Base-by-base conservation (phyloP, 2,329 filamentous ascomycete species). In the Nemania sp. region DNA sequence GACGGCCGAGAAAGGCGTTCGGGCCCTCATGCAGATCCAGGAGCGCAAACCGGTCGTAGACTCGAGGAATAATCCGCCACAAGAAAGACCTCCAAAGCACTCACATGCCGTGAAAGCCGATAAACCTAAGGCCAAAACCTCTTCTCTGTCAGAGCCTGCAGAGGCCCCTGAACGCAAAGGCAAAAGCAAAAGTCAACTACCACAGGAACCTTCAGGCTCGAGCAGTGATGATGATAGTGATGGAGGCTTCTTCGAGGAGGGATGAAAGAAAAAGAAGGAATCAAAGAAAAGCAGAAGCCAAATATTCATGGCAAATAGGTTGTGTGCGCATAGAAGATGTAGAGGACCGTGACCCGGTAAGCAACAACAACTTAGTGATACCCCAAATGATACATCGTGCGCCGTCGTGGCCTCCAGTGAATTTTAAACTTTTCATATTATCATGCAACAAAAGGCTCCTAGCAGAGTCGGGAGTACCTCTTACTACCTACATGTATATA, bases 221-320 rank as follows among this genome's bases (percentile, higher is more conserved):
- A 61, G 47, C 28, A 61, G 61, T 15, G 77, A 75, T 19, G 75
- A 77, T 51, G 80, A 79, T 14, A 82, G 76, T 48, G 80, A 78
- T 19, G 80, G 76, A 8, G 80, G 81, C 11, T 86, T 86, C 70
- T 86, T 86, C 62, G 80, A 84, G 63, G 51, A 60, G 23, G 54
- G 48, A 5, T 60, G 44, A 43, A 22, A 26, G 9, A 12, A n/a
- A 20, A 17, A 14, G 31, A n/a, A 26, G 46, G 12, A 49, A 17
- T 9, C 8, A 30, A 26, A 22, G 33, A 41, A 26, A 26, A 11
- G 20, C n/a, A 24, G 24, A 12, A 19, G 7, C 30, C 36, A 26
- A 23, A 9, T n/a, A n/a, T n/a, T n/a, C 23, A 30, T 37, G 17
- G 41, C 19, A 40, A 43, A 4, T 26, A 47, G 22, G 20, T n/a